These are phyloP conservation scores for Erodium moschatum DNA, from an alignment of 441 rosid species.

Conservation along the genomic window DNA sequence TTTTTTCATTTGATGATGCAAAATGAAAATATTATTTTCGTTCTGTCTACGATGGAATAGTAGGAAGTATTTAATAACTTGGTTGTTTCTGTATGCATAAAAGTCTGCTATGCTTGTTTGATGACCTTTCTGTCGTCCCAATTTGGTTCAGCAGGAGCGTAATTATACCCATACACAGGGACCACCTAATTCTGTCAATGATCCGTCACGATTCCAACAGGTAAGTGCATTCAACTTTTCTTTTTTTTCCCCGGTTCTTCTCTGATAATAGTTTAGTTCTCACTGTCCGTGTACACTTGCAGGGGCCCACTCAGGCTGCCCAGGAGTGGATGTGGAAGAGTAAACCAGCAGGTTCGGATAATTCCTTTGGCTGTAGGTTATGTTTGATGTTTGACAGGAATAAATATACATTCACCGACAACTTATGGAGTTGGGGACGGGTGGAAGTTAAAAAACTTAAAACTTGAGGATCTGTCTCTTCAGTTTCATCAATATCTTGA, in stretches of 20 bases:
- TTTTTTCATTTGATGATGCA: not conserved
- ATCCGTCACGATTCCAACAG: conserved; percentile 56
- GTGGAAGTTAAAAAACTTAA: no score
- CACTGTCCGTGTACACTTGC: conserved; percentile 21
- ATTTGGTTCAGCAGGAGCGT: conserved; percentile 41
- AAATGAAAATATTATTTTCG: not conserved
- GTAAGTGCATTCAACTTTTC: conserved; percentile 22
- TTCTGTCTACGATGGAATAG: not conserved
- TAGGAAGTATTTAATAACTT: not conserved
- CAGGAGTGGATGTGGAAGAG: conserved; percentile 73
- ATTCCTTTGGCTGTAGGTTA: conserved; percentile 11
- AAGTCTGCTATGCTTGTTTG: not conserved
- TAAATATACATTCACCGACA: not conserved
- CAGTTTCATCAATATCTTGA: not conserved
- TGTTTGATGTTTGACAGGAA: not conserved
- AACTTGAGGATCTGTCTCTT: conserved; percentile 1
- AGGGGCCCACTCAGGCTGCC: conserved; percentile 43
- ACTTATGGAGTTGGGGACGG: no score
- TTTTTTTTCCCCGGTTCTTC: conserved; percentile 13
- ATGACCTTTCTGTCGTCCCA: conserved; percentile 9
- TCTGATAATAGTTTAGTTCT: conserved; percentile 11
- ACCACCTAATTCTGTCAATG: conserved; percentile 38
- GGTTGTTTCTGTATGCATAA: not conserved
- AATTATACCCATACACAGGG: conserved; percentile 46
- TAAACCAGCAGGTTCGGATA: conserved; percentile 58